These are phyloP conservation scores for Marchantia paleacea DNA, from an alignment of 225 moss, liverwort and hornwort species.

Conservation along the genomic window DNA sequence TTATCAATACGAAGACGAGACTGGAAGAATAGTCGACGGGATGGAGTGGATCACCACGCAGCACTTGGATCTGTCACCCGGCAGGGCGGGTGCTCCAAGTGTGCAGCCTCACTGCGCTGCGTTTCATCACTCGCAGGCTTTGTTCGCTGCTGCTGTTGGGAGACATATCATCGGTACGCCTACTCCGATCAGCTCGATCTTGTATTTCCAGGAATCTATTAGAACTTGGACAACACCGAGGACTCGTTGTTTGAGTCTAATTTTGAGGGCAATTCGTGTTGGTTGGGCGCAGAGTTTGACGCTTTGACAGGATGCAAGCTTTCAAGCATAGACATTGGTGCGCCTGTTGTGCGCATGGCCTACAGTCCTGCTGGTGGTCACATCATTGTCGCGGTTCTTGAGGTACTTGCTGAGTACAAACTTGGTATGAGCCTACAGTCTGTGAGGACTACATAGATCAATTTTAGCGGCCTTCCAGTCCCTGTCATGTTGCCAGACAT, in stretches of 20 bases:
- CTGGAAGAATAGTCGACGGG: constrained; percentile 21
- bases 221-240: neutral
- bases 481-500: neutral
- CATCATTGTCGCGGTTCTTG: constrained; percentile 87
- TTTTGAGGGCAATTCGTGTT: constrained; percentile 18
- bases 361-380: constrained; percentile 99
- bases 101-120: constrained; percentile 95
- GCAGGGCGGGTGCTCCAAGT: constrained; percentile 70
- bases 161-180: constrained; percentile 69
- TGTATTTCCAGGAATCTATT: neutral
- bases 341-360: constrained; percentile 85
- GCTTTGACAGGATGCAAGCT: constrained; percentile 97
- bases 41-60: constrained; percentile 98
- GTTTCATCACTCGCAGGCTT: constrained; percentile 95
- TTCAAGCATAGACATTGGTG: constrained; percentile 98
- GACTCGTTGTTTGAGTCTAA: neutral
- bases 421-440: constrained; percentile 6
- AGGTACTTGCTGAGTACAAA: constrained; percentile 48
- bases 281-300: constrained; percentile 78
- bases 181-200: constrained; percentile 16
- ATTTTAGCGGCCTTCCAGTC: neutral
- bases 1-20: constrained; percentile 20
- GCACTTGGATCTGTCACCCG: constrained; percentile 92
- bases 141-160: constrained; percentile 96
- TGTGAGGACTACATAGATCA: neutral